A percentile compares a stretch with the other conserved stretches of the same genome.
phyloP scores from a whole-genome alignment of 495 filamentous ascomycete genomes.

The Podospora sp. region DNA sequence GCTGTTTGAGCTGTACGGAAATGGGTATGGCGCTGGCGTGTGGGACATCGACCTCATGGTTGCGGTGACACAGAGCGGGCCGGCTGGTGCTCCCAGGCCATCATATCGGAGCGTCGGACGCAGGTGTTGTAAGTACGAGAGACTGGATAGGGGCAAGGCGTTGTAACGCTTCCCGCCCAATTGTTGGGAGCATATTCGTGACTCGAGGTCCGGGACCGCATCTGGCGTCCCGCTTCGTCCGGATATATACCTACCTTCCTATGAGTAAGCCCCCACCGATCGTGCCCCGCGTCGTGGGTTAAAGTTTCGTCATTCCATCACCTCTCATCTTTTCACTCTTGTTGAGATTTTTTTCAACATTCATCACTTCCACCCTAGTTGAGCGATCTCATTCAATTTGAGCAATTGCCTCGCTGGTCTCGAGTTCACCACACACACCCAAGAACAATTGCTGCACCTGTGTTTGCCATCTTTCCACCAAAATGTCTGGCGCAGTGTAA shows the following conservation, averaged over 20 bases:
- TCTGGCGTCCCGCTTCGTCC: background rate
- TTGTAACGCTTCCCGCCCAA: background rate
- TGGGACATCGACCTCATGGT: background rate
- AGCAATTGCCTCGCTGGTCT: slow-evolving; percentile 16
- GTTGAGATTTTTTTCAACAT: slow-evolving; percentile 29
- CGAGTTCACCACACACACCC: slow-evolving; percentile 10
- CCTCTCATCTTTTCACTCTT: slow-evolving; percentile 28
- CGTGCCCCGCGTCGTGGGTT: slow-evolving; percentile 31
- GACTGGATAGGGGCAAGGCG: background rate
- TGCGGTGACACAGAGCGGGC: background rate
- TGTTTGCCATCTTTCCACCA: slow-evolving; percentile 13
- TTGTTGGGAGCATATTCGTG: background rate
- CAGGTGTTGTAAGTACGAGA: background rate
- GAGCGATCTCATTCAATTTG: slow-evolving; percentile 5
- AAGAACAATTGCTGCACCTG: slow-evolving; percentile 9
- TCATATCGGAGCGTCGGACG: background rate
- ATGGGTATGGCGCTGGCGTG: background rate
- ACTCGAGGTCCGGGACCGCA: background rate
- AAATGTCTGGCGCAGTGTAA: slow-evolving; percentile 60
- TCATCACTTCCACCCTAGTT: slow-evolving; percentile 13
- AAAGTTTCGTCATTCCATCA: slow-evolving; percentile 41
- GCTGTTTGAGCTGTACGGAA: slow-evolving; percentile 16
- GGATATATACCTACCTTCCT: background rate
- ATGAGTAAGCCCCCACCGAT: slow-evolving; percentile 37
- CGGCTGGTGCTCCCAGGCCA: background rate